phyloP scores from a whole-genome alignment of 192 early-diverging fungal species.

The Umbelopsis vinacea region DNA sequence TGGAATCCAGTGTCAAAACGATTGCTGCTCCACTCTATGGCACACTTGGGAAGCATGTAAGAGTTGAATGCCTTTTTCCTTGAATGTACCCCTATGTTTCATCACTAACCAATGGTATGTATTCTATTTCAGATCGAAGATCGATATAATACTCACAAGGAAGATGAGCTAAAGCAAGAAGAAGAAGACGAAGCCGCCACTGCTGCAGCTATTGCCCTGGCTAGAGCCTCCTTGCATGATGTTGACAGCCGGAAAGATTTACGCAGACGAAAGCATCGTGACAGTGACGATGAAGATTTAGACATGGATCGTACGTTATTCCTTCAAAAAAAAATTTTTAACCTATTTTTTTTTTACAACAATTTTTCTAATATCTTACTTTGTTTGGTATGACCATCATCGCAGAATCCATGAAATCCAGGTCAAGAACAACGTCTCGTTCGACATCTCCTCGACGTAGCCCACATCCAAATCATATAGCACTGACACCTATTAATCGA shows the following conservation, averaged over 20 bases:
- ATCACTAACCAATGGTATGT: no score
- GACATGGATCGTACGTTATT: conserved; percentile 13
- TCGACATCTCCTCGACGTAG: conserved; percentile 39
- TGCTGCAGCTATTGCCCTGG: conserved; percentile 38
- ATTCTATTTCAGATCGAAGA: neutral
- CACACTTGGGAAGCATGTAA: conserved; percentile 53
- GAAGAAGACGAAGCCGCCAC: conserved; percentile 30
- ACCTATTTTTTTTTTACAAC: neutral
- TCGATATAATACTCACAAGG: neutral
- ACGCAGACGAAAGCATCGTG: conserved; percentile 28
- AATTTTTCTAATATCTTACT: neutral
- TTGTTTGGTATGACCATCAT: no score
- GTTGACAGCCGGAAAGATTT: conserved; percentile 3
- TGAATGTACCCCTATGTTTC: neutral
- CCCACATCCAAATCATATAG: conserved; percentile 28
- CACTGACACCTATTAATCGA: conserved; percentile 29
- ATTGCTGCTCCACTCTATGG: conserved; percentile 76
- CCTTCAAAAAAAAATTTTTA: neutral
- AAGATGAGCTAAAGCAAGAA: conserved; percentile 24
- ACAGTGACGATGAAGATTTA: conserved; percentile 29
- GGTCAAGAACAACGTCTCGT: conserved; percentile 39
- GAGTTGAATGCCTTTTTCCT: neutral
- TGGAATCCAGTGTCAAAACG: conserved; percentile 75
- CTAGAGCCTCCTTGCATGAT: conserved; percentile 43
- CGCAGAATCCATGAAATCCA: conserved; percentile 23